Conservation (phyloP, 805 yeast species). For the Candida dendrica region DNA sequence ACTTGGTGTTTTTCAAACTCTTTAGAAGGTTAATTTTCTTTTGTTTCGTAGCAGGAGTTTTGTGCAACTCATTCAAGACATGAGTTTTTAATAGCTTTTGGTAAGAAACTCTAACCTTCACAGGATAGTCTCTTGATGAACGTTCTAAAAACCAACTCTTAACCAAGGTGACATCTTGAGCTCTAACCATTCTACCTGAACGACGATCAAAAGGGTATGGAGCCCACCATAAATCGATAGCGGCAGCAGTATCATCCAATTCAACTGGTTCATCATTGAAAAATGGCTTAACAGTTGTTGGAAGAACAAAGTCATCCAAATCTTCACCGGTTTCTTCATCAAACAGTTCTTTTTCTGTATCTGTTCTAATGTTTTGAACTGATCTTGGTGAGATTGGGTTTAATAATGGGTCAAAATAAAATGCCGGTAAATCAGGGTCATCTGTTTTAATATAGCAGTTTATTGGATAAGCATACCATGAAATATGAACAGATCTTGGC, state of each 20-base stretch:
- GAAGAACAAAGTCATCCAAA: conserved; percentile 33
- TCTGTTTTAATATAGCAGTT: conserved; percentile 39
- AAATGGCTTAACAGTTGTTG: conserved; percentile 42
- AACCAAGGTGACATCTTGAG: conserved; percentile 82
- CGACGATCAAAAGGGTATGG: conserved; percentile 80
- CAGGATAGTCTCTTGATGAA: conserved; percentile 53
- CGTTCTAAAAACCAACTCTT: conserved; percentile 78
- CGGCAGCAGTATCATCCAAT: conserved; percentile 42
- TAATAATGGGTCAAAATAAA: conserved; percentile 43
- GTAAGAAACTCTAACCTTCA: conserved; percentile 79
- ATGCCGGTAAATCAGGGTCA: conserved; percentile 44
- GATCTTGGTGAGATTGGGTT: conserved; percentile 45
- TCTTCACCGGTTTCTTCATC: conserved; percentile 27
- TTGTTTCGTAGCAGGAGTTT: conserved; percentile 31
- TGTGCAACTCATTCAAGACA: conserved; percentile 67
- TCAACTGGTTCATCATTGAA: conserved; percentile 37
- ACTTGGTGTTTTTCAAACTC: conserved; percentile 70
- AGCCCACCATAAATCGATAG: conserved; percentile 69
- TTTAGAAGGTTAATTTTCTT: conserved; percentile 55
- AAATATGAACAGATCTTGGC: conserved; percentile 54
- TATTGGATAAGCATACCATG: conserved; percentile 61
- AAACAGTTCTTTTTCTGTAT: conserved; percentile 15
- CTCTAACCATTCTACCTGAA: conserved; percentile 65
- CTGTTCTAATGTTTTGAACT: conserved; percentile 16
- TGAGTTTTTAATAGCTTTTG: conserved; percentile 78